A percentile compares a stretch with the other conserved stretches of the same genome.
Evolutionary conservation across 1,139 yeast species (phyloP).

Genomic region (Debaryomyces coudertii): DNA sequence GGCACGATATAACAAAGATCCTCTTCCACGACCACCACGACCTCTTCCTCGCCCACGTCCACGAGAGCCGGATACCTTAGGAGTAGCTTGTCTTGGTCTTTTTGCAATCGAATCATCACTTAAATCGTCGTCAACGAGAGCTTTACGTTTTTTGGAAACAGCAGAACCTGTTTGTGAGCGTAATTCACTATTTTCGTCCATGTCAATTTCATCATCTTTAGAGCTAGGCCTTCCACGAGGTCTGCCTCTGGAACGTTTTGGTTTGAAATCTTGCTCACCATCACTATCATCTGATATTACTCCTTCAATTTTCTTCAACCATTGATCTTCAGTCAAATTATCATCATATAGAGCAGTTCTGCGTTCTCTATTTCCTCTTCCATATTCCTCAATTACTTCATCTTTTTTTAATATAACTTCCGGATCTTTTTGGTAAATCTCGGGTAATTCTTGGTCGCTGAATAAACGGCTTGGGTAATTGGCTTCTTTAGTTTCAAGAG

Average conservation of each 20-base stretch:
- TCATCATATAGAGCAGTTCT: constrained; percentile 66
- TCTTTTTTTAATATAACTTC: constrained; percentile 52
- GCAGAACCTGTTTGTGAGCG: constrained; percentile 20
- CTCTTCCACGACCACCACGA: constrained; percentile 28
- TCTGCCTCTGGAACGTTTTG: constrained; percentile 30
- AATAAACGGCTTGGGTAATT: constrained; percentile 54
- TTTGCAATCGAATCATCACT: constrained; percentile 21
- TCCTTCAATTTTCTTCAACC: constrained; percentile 66
- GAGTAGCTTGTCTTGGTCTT: constrained; percentile 34
- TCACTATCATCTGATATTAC: constrained; percentile 42
- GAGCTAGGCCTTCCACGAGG: constrained; percentile 27
- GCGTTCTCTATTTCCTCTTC: constrained; percentile 69
- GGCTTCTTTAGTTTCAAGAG: constrained; percentile 41
- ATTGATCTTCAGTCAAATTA: constrained; percentile 75
- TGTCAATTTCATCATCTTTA: constrained; percentile 20
- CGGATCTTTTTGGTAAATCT: constrained; percentile 56
- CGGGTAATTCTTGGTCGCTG: constrained; percentile 67
- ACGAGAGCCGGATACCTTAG: constrained; percentile 22
- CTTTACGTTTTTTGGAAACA: constrained; percentile 15
- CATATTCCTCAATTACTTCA: constrained; percentile 50
- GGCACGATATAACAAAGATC: constrained; percentile 34
- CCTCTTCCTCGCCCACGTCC: constrained; percentile 31
- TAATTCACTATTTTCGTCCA: constrained; percentile 26
- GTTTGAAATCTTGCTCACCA: constrained; percentile 24
- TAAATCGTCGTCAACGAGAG: constrained; percentile 14